Base-by-base conservation (phyloP, 495 filamentous ascomycete genomes). In the Lasiosphaeria miniovina region DNA sequence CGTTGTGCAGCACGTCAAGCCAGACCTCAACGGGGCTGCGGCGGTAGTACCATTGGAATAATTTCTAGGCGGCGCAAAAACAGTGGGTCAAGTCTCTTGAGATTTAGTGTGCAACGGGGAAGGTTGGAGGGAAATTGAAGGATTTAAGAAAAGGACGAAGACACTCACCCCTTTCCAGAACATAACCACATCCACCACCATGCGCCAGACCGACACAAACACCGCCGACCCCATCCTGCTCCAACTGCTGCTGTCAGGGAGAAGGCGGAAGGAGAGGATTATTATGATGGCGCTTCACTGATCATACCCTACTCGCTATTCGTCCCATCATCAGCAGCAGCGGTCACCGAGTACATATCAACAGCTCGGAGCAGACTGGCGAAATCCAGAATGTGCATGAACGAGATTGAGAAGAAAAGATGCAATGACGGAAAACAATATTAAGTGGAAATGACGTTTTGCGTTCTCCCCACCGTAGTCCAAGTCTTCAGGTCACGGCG, bases 91-190 rank as follows among this genome's bases (percentile, higher is more conserved):
- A 41, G 24, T 46, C 7, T 14, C 12, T 46, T 4, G 4, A n/a
- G 11, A 0, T 14, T n/a, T 9, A 11, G 43, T 46, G 31, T 49
- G 11, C 7, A 36, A 12, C 33, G 31, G 51, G 40, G 17, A 52
- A 48, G 40, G 35, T 46, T 0, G 24, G 38, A 10, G n/a, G 49
- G 52, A 38, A 11, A 36, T 24, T 17, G 6, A 15, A 36, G 34
- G 17, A 24, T 24, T 0, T 24, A 24, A 34, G 51, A 52, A 31
- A 9, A 35, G 51, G 32, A n/a, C 49, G 34, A n/a, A 38, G 33
- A 76, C 24, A 24, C 78, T 65, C 67, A 90, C 87, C 54, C 78
- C 70, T 66, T 80, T 76, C 87, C 87, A 90, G 64, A 86, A 90
- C 31, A 78, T 72, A 11, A 81, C 72, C 5, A 90, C 85, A 55